phyloP scores from a whole-genome alignment of 2,329 filamentous ascomycete genomes.

The Botrytis tulipae region DNA sequence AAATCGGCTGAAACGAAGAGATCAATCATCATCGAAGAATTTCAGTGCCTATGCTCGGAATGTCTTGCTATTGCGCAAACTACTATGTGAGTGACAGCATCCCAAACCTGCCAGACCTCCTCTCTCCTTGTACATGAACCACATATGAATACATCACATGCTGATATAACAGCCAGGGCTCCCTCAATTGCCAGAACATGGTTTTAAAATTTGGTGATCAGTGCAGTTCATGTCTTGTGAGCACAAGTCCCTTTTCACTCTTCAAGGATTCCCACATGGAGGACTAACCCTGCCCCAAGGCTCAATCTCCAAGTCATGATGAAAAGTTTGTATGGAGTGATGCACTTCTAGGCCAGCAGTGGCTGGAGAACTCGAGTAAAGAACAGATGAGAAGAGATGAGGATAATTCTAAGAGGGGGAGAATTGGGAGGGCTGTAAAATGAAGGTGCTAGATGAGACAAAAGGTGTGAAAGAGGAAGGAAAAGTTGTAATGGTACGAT shows the following conservation, averaged over 20 bases:
- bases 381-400: constrained; percentile 11
- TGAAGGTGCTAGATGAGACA: not conserved
- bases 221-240: constrained; percentile 13
- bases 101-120: not conserved
- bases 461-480: not conserved
- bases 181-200: constrained; percentile 14
- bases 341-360: not conserved
- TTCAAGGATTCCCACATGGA: not conserved
- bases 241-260: not conserved
- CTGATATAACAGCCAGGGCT: not conserved
- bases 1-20: not conserved
- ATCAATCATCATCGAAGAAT: too few relatives aligned
- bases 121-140: not conserved
- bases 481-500: not conserved
- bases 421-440: not conserved
- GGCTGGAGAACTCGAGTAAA: not conserved
- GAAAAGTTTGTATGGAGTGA: not conserved
- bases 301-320: not conserved
- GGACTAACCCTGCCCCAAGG: not conserved
- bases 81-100: constrained; percentile 11
- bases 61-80: constrained; percentile 20
- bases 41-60: not conserved
- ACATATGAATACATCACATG: not conserved
- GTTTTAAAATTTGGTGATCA: constrained; percentile 12
- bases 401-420: not conserved